Percentiles rank a stretch among this genome's conserved stretches.
Conservation (phyloP, 1,284 basidiomycete genomes). For the Sanghuangporus sanghuang region DNA sequence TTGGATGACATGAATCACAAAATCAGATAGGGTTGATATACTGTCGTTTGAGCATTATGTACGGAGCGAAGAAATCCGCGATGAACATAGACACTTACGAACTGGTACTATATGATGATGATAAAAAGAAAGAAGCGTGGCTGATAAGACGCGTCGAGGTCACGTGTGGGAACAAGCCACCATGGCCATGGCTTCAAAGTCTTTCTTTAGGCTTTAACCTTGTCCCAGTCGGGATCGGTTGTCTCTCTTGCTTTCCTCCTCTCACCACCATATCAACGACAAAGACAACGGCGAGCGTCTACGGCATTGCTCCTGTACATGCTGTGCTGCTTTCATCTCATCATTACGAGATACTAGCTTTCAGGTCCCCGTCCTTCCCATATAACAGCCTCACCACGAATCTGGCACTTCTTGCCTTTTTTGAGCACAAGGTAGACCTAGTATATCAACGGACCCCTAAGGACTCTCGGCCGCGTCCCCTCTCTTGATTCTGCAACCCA, state of each 20-base stretch:
- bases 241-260: neutral
- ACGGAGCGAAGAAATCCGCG: no score
- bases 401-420: neutral
- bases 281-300: no score
- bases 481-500: neutral
- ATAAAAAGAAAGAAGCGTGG: neutral
- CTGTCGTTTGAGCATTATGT: no score
- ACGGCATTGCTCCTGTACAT: neutral
- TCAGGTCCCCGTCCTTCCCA: neutral
- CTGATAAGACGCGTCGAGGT: neutral
- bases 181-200: neutral
- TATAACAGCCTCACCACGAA: neutral
- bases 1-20: neutral
- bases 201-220: neutral
- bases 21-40: no score
- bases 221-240: neutral
- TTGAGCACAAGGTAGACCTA: neutral
- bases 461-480: neutral
- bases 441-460: neutral
- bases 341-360: slow-evolving; percentile 6
- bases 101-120: no score
- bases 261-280: neutral
- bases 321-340: neutral
- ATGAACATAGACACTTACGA: no score
- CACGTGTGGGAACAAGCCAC: neutral